Conservation (phyloP, 169 alveolate species). For the Theileria orientalis region DNA sequence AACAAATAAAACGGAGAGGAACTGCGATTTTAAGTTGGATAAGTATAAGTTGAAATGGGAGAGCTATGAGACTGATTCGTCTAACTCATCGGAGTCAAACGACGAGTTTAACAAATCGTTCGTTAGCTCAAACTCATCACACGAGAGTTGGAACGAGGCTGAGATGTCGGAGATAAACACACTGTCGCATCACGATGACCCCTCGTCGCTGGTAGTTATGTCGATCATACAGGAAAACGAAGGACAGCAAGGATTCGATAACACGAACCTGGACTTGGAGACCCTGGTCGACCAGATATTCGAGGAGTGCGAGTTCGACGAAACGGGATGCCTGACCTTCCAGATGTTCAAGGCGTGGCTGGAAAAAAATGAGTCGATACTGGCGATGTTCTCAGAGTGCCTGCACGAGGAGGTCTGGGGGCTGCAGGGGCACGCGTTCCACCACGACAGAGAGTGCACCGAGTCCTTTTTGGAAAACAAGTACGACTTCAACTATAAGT, state of each 20-base stretch:
- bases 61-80: not conserved
- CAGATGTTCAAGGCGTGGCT: slow-evolving; percentile 79
- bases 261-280: slow-evolving; percentile 57
- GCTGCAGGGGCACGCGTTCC: slow-evolving; percentile 82
- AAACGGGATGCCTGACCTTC: slow-evolving; percentile 70
- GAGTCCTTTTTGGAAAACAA: not conserved
- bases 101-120: not conserved
- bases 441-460: not conserved
- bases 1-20: not conserved
- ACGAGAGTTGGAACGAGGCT: not conserved
- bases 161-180: not conserved
- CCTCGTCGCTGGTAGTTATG: slow-evolving; percentile 4
- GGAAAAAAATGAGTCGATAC: slow-evolving; percentile 72
- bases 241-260: slow-evolving; percentile 7
- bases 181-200: slow-evolving; percentile 1
- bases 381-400: slow-evolving; percentile 77
- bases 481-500: not conserved
- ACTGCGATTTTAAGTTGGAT: not conserved
- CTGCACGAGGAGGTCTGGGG: slow-evolving; percentile 87
- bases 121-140: not conserved
- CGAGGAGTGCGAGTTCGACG: slow-evolving; percentile 77
- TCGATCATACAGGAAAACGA: slow-evolving; percentile 15
- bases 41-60: not conserved
- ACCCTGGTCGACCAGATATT: slow-evolving; percentile 68
- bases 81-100: not conserved